Conservation (phyloP, 2,329 filamentous ascomycete genomes). For the Colletotrichum lindemuthianum region DNA sequence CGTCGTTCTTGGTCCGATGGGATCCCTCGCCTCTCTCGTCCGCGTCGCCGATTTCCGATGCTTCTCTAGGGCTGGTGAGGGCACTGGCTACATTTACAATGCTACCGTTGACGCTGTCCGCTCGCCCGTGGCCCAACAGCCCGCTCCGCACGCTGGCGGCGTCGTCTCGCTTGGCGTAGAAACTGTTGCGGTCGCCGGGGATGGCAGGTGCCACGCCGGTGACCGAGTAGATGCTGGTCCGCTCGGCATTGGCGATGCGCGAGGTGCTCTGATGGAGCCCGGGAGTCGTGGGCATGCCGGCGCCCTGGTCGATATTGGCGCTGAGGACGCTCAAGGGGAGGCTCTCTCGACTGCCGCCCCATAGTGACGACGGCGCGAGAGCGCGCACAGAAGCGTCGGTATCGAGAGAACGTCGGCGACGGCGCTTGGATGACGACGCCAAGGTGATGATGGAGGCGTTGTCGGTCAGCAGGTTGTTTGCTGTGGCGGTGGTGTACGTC, state of each 20-base stretch:
- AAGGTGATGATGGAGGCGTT: conserved; percentile 88
- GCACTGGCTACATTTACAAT: conserved; percentile 72
- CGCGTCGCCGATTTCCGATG: conserved; percentile 38
- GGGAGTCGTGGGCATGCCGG: conserved; percentile 55
- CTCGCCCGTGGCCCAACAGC: conserved; percentile 77
- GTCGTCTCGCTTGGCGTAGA: conserved; percentile 78
- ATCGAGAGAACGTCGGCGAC: conserved; percentile 81
- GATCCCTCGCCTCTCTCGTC: conserved; percentile 47
- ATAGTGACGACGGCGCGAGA: conserved; percentile 83
- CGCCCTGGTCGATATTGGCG: conserved; percentile 68
- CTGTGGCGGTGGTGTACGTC: conserved; percentile 81
- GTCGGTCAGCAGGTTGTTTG: conserved; percentile 84
- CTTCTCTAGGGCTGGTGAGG: conserved; percentile 66
- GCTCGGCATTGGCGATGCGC: conserved; percentile 58
- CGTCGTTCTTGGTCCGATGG: conserved; percentile 45
- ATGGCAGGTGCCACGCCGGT: conserved; percentile 74
- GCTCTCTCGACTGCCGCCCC: conserved; percentile 83
- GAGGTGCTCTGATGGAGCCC: conserved; percentile 63
- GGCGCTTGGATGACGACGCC: conserved; percentile 82
- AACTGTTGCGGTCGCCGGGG: conserved; percentile 81
- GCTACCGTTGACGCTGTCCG: conserved; percentile 84
- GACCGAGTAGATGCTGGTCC: conserved; percentile 84
- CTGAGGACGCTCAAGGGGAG: conserved; percentile 82
- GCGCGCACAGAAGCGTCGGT: conserved; percentile 88
- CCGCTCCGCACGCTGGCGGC: conserved; percentile 83